A percentile compares a stretch with the other conserved stretches of the same genome.
Evolutionary conservation across 2,329 filamentous ascomycete genomes (phyloP).

Genomic region (Arachnopeziza araneosa): DNA sequence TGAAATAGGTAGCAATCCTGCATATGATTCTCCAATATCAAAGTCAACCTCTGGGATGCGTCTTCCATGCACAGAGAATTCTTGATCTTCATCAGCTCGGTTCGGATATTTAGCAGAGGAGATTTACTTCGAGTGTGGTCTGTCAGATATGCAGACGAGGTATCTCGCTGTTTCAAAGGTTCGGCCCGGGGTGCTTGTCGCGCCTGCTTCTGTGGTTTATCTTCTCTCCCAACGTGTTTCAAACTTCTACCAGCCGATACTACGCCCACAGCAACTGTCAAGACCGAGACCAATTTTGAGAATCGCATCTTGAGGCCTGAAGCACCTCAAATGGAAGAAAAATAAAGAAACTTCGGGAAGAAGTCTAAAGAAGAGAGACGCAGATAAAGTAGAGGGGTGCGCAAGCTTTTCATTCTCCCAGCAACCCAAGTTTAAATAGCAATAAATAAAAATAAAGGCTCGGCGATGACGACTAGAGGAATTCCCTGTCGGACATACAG

Average conservation of each 20-base stretch:
- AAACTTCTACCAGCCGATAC: conserved; percentile 19
- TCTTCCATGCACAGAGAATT: conserved; percentile 58
- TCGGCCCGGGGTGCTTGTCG: not conserved
- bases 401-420: not conserved
- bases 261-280: conserved; percentile 14
- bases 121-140: conserved; percentile 23
- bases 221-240: conserved; percentile 21
- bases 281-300: conserved; percentile 17
- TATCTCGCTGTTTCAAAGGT: conserved; percentile 5
- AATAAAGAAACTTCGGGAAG: not conserved
- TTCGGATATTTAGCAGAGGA: not conserved
- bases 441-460: not conserved
- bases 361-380: not conserved
- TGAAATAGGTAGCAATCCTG: conserved; percentile 56
- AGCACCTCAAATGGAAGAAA: not conserved
- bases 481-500: not conserved
- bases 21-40: conserved; percentile 61
- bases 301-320: conserved; percentile 17
- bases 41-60: conserved; percentile 64
- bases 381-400: not conserved
- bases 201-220: conserved; percentile 11
- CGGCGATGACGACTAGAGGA: not conserved
- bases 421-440: not conserved
- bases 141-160: conserved; percentile 20
- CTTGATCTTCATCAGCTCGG: conserved; percentile 31